Conservation (phyloP, 164 flowering plant species). For the Amborella trichopoda region DNA sequence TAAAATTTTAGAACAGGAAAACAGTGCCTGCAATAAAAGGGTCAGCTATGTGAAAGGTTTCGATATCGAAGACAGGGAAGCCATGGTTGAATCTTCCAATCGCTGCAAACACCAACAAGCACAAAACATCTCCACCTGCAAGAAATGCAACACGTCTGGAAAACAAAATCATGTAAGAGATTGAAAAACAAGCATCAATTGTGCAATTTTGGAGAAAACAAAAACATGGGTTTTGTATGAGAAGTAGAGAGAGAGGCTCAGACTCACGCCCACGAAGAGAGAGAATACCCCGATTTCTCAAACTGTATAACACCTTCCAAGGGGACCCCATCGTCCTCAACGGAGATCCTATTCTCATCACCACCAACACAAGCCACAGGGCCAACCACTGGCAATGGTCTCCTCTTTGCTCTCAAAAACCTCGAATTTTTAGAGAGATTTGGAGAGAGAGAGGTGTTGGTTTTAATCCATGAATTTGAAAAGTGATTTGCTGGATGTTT, state of each 20-base stretch:
- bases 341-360: too few species aligned
- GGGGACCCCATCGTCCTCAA: conserved; percentile 50
- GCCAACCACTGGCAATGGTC: too few species aligned
- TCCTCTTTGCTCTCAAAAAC: too few species aligned
- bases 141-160: conserved; percentile 54
- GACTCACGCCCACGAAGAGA: conserved; percentile 66
- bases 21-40: conserved; percentile 80
- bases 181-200: not conserved
- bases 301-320: conserved; percentile 92
- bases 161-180: not conserved
- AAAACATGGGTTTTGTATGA: not conserved
- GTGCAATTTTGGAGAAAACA: not conserved
- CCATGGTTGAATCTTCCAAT: conserved; percentile 90
- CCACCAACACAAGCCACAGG: too few species aligned
- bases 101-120: conserved; percentile 66
- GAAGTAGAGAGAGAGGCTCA: too few species aligned
- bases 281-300: conserved; percentile 47
- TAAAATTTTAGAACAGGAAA: too few species aligned
- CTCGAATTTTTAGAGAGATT: too few species aligned
- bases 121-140: conserved; percentile 84
- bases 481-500: too few species aligned
- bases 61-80: conserved; percentile 46
- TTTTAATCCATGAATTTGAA: too few species aligned
- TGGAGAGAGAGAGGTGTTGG: too few species aligned
- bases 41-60: conserved; percentile 72